Evolutionary conservation across 805 yeast species (phyloP).

Genomic region (Candida berthetii): DNA sequence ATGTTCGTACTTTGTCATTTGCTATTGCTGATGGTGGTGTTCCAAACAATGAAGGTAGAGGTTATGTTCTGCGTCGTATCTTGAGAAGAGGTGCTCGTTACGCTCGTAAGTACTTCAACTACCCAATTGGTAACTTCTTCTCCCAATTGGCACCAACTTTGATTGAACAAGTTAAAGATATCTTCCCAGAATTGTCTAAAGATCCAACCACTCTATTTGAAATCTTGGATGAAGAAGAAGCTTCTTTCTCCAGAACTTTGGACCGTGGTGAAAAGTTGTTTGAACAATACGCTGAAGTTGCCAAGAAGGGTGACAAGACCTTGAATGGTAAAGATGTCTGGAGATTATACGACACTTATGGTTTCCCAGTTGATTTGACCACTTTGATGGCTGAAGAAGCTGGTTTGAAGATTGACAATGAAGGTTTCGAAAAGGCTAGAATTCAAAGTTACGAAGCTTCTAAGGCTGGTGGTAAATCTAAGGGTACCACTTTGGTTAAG

Average conservation of each 20-base stretch:
- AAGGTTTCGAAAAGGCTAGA: slow-evolving; percentile 87
- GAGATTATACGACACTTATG: slow-evolving; percentile 97
- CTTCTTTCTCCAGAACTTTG: slow-evolving; percentile 88
- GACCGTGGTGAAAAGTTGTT: slow-evolving; percentile 97
- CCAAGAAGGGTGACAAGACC: slow-evolving; percentile 67
- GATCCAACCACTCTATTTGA: slow-evolving; percentile 75
- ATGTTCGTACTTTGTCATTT: slow-evolving; percentile 92
- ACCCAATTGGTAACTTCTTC: slow-evolving; percentile 92
- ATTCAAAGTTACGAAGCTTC: slow-evolving; percentile 91
- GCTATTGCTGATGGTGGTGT: slow-evolving; percentile 99
- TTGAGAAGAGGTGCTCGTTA: slow-evolving; percentile 97
- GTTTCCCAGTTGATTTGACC: slow-evolving; percentile 98
- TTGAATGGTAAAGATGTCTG: slow-evolving; percentile 94
- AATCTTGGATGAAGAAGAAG: slow-evolving; percentile 93
- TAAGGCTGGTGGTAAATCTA: slow-evolving; percentile 71
- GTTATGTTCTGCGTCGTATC: slow-evolving; percentile 95
- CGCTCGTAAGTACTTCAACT: slow-evolving; percentile 92
- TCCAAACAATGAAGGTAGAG: slow-evolving; percentile 98
- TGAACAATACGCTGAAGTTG: slow-evolving; percentile 85
- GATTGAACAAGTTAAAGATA: slow-evolving; percentile 77
- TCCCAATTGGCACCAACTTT: slow-evolving; percentile 89
- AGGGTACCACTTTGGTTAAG: slow-evolving; percentile 57
- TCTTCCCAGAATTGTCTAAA: slow-evolving; percentile 86
- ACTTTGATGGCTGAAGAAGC: slow-evolving; percentile 99
- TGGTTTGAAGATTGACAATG: slow-evolving; percentile 86